phyloP scores from a whole-genome alignment of 2,329 filamentous ascomycete species.

The Pseudogymnoascus sp. region DNA sequence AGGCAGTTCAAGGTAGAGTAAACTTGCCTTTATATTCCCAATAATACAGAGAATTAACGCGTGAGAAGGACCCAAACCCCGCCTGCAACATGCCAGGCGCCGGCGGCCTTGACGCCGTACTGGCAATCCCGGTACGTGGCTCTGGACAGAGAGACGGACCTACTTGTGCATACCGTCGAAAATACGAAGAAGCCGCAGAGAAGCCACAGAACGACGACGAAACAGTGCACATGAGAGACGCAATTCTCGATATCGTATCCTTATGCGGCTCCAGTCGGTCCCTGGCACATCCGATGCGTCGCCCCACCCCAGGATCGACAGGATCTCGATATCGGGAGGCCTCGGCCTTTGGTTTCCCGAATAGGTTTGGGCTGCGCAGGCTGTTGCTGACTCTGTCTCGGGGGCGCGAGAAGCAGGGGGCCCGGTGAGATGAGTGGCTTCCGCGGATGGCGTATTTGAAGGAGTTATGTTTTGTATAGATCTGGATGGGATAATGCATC shows the following conservation, averaged over 20 bases:
- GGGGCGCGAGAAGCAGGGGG: neutral
- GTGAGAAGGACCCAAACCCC: neutral
- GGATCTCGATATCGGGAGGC: neutral
- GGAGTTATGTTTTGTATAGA: neutral
- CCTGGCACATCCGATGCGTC: neutral
- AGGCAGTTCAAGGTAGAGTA: neutral
- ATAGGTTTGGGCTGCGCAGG: neutral
- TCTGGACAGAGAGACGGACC: neutral
- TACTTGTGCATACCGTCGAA: neutral
- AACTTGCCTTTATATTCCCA: neutral
- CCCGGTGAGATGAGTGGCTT: neutral
- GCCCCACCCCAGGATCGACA: constrained; percentile 1
- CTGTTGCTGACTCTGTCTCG: neutral
- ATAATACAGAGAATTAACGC: neutral
- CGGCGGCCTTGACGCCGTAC: neutral
- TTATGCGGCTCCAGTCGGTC: neutral
- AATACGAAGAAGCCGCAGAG: neutral
- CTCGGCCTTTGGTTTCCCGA: neutral
- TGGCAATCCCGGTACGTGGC: neutral
- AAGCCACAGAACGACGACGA: neutral
- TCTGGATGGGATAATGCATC: neutral
- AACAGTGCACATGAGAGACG: neutral
- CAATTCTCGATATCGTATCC: neutral
- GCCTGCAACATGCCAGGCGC: neutral
- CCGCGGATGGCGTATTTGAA: neutral